A percentile compares a stretch with the other conserved stretches of the same genome.
Conservation (phyloP, 2,329 filamentous ascomycete genomes). For the Fusarium transvaalense region DNA sequence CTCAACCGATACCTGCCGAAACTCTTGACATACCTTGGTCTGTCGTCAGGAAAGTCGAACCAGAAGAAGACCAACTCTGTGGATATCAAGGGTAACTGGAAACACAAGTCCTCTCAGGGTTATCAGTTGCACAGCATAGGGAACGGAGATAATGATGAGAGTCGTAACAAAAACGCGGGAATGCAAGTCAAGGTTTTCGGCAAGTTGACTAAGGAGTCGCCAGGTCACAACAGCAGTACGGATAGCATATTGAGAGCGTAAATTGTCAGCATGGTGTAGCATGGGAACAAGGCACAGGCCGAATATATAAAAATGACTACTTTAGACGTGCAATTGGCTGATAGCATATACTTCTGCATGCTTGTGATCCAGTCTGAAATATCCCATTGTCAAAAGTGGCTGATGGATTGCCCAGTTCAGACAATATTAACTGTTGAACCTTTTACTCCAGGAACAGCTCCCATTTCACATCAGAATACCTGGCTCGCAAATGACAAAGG, state of each 20-base stretch:
- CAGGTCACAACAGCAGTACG: background rate
- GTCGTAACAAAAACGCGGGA: background rate
- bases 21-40: background rate
- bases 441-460: too few species aligned
- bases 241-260: background rate
- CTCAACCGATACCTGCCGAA: background rate
- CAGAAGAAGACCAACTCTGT: background rate
- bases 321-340: too few species aligned
- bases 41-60: background rate
- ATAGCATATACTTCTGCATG: too few species aligned
- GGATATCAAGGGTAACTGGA: background rate
- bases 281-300: too few species aligned
- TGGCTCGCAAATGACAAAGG: too few species aligned
- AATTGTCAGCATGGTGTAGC: background rate
- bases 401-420: too few species aligned
- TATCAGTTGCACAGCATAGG: slow-evolving; percentile 1
- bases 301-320: too few species aligned
- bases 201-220: background rate
- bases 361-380: too few species aligned
- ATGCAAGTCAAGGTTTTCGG: background rate
- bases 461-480: too few species aligned
- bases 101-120: background rate
- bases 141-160: background rate
- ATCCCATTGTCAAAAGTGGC: too few species aligned
- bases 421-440: too few species aligned